Percentiles rank a stretch among this genome's conserved stretches.
Conservation (phyloP, 768 basidiomycete species). For the Lentinula detonsa region DNA sequence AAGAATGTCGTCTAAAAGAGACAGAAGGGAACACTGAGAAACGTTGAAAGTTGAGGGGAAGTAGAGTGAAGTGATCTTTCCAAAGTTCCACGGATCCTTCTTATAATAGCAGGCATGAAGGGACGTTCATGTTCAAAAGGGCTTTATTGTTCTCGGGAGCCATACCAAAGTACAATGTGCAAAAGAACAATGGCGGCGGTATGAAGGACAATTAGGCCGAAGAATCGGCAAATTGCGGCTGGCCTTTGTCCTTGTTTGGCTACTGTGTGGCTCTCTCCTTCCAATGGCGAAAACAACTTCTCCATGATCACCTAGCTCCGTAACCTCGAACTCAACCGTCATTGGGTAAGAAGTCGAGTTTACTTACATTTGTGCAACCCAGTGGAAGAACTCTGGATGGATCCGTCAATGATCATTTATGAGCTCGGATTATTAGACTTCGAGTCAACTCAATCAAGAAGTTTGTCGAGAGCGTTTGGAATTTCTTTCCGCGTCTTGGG, state of each 20-base stretch:
- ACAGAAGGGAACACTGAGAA: not conserved
- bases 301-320: not conserved
- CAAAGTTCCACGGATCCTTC: not conserved
- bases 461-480: no score
- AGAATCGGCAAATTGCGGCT: not conserved
- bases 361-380: no score
- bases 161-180: not conserved
- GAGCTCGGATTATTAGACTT: no score
- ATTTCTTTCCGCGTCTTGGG: no score
- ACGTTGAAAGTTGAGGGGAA: not conserved
- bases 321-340: no score
- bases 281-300: no score
- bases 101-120: not conserved
- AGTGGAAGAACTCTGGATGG: no score
- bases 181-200: conserved; percentile 1
- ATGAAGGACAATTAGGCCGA: not conserved
- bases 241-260: not conserved
- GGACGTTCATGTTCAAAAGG: not conserved
- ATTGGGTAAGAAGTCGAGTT: no score
- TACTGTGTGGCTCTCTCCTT: not conserved
- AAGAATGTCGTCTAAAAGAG: not conserved
- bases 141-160: not conserved
- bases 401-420: no score
- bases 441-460: no score
- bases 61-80: not conserved